A percentile compares a stretch with the other conserved stretches of the same genome.
Conservation (phyloP, 768 basidiomycete genomes). For the Hypholoma sublateritium region DNA sequence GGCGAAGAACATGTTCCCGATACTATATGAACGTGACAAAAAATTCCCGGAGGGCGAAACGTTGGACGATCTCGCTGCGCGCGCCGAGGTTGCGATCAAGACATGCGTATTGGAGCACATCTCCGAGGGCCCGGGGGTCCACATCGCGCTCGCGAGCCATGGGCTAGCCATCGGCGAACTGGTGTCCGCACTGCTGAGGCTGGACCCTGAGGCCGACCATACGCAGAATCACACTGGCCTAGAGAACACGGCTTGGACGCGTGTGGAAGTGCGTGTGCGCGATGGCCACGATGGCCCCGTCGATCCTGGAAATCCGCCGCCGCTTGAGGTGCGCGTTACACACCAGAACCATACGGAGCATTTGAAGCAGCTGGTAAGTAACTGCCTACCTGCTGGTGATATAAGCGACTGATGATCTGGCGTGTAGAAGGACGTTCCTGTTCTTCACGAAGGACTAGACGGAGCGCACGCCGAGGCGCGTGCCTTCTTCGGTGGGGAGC, state of each 20-base stretch:
- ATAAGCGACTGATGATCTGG: not conserved
- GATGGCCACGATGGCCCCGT: conserved; percentile 23
- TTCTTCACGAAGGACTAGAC: conserved; percentile 18
- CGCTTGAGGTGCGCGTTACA: conserved; percentile 33
- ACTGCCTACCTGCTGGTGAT: not conserved
- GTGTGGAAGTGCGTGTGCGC: conserved; percentile 42
- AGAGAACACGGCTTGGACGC: conserved; percentile 75
- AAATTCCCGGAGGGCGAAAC: conserved; percentile 72
- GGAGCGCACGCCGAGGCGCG: conserved; percentile 27
- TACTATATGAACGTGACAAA: conserved; percentile 42
- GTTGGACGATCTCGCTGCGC: conserved; percentile 54
- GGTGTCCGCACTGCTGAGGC: conserved; percentile 49
- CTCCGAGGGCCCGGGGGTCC: conserved; percentile 37
- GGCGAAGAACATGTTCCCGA: conserved; percentile 52
- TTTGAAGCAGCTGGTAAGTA: conserved; percentile 27
- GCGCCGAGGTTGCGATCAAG: conserved; percentile 51
- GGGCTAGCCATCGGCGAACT: conserved; percentile 70
- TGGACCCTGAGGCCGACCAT: conserved; percentile 45
- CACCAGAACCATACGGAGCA: conserved; percentile 37
- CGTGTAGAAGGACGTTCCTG: conserved; percentile 15
- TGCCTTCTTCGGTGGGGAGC: conserved; percentile 35
- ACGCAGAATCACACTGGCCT: conserved; percentile 46
- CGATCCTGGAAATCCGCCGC: conserved; percentile 25
- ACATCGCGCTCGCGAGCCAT: conserved; percentile 73
- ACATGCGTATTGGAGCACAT: conserved; percentile 63